phyloP scores from a whole-genome alignment of 768 basidiomycete species.

The Jaapia argillacea region DNA sequence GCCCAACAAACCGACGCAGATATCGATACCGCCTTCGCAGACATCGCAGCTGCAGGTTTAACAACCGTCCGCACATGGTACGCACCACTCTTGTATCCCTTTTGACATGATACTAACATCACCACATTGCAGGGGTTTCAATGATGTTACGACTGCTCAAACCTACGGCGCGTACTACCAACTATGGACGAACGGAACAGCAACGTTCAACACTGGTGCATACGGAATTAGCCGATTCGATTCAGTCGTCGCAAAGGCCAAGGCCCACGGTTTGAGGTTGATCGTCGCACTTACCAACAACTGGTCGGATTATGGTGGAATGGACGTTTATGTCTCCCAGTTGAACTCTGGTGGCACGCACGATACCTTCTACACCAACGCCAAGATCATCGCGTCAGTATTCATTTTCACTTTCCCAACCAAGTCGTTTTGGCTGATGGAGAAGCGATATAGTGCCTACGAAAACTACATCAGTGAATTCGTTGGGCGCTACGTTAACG shows the following conservation, averaged over 20 bases:
- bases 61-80: slow-evolving; percentile 49
- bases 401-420: too few relatives aligned
- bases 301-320: slow-evolving; percentile 57
- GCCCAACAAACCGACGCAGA: slow-evolving; percentile 32
- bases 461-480: slow-evolving; percentile 27
- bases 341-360: slow-evolving; percentile 34
- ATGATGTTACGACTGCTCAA: slow-evolving; percentile 38
- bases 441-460: too few relatives aligned
- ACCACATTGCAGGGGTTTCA: slow-evolving; percentile 44
- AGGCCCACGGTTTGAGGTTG: slow-evolving; percentile 47
- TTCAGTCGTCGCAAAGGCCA: slow-evolving; percentile 46
- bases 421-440: too few relatives aligned
- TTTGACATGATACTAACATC: too few relatives aligned
- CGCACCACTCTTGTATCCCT: too few relatives aligned
- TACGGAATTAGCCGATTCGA: slow-evolving; percentile 45
- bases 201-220: slow-evolving; percentile 44
- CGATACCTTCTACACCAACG: slow-evolving; percentile 52
- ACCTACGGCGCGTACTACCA: slow-evolving; percentile 49
- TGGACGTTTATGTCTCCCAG: slow-evolving; percentile 59
- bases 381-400: slow-evolving; percentile 31
- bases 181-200: slow-evolving; percentile 36
- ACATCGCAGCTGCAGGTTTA: slow-evolving; percentile 39
- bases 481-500: slow-evolving; percentile 32
- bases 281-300: slow-evolving; percentile 56
- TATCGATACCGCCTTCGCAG: slow-evolving; percentile 40